A percentile compares a stretch with the other conserved stretches of the same genome.
Evolutionary conservation across 441 rosid species (phyloP).

Genomic region (Bruguiera hainesii): DNA sequence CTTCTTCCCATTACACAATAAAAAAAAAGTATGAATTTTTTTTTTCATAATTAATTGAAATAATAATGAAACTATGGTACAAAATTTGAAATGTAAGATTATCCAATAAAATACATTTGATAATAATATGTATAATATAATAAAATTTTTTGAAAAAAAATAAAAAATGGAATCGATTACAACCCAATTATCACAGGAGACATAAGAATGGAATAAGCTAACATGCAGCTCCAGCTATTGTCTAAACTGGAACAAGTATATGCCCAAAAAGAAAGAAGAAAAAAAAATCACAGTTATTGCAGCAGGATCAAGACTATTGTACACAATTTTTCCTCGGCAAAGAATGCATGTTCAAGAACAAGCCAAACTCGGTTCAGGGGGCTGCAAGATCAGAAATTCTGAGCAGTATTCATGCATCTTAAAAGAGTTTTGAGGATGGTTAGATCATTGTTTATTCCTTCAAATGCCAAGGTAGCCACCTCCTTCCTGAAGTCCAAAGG

Average conservation of each 20-base stretch:
- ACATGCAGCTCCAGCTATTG: background rate
- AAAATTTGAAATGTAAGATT: background rate
- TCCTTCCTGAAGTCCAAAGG: slow-evolving; percentile 45
- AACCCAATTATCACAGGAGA: too few relatives aligned
- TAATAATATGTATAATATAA: slow-evolving; percentile 13
- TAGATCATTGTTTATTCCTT: slow-evolving; percentile 12
- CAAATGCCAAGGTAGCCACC: slow-evolving; percentile 73
- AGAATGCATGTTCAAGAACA: background rate
- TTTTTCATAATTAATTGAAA: too few relatives aligned
- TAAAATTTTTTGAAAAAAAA: background rate
- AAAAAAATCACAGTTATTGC: background rate
- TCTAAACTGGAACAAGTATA: background rate
- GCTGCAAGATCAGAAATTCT: background rate
- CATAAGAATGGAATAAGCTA: slow-evolving; percentile 2
- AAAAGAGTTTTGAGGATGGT: background rate
- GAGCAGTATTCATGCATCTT: background rate
- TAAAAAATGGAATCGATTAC: background rate
- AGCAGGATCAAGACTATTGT: background rate
- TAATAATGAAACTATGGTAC: background rate
- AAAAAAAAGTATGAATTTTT: too few relatives aligned
- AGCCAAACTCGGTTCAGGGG: background rate
- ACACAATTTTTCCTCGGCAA: background rate
- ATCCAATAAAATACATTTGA: background rate
- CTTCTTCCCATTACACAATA: too few relatives aligned
- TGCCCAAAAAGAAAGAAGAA: background rate